A percentile compares a stretch with the other conserved stretches of the same genome.
phyloP scores from a whole-genome alignment of 2,329 filamentous ascomycete genomes.

The Calonectria multiphialidica region DNA sequence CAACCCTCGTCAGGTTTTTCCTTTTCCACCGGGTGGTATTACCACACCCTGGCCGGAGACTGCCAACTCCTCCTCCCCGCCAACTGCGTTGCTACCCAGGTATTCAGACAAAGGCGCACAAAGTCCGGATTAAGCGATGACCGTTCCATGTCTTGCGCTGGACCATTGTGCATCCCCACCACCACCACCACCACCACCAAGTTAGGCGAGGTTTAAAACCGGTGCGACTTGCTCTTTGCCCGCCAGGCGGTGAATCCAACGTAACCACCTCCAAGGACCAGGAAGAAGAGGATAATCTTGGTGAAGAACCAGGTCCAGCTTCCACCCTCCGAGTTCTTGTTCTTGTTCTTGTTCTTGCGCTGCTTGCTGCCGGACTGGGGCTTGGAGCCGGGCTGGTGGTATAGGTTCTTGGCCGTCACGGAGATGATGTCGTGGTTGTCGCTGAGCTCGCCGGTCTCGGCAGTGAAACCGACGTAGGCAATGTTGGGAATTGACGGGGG shows the following conservation, averaged over 20 bases:
- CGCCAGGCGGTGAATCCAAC: conserved; percentile 89
- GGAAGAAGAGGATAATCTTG: conserved; percentile 84
- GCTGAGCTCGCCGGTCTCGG: conserved; percentile 94
- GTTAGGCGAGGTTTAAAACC: conserved; percentile 59
- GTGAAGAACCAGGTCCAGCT: conserved; percentile 76
- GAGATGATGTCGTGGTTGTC: conserved; percentile 98
- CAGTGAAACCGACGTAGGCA: conserved; percentile 81
- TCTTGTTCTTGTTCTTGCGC: conserved; percentile 48
- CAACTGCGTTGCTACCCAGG: background rate
- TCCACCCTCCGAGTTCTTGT: conserved; percentile 53
- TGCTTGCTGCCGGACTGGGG: conserved; percentile 53
- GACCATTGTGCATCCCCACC: conserved; percentile 9
- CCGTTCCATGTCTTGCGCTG: conserved; percentile 7
- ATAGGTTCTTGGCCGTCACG: conserved; percentile 88
- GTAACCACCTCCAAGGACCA: conserved; percentile 80
- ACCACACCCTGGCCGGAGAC: background rate
- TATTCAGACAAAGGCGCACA: conserved; percentile 26
- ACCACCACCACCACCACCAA: background rate
- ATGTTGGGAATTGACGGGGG: conserved; percentile 83
- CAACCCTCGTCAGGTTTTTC: conserved; percentile 7
- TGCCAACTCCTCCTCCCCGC: background rate
- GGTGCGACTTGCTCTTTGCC: conserved; percentile 70
- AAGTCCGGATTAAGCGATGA: conserved; percentile 15
- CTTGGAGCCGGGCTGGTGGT: conserved; percentile 69
- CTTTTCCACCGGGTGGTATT: conserved; percentile 6